phyloP scores from a whole-genome alignment of 2,329 filamentous ascomycete genomes.

The Pseudonectria buxi region DNA sequence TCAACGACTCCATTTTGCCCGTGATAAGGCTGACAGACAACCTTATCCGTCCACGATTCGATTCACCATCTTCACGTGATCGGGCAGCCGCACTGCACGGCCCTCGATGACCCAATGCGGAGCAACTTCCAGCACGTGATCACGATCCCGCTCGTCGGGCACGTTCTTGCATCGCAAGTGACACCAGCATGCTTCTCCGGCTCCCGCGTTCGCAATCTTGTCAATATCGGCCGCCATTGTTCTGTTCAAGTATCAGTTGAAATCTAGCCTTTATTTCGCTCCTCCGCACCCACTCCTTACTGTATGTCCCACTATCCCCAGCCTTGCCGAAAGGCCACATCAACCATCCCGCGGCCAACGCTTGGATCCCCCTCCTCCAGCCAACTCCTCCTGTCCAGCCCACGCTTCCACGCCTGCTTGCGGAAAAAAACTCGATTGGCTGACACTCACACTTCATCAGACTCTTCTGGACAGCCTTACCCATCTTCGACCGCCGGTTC shows the following conservation, averaged over 20 bases:
- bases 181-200: constrained; percentile 13
- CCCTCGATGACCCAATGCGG: constrained; percentile 13
- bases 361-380: constrained; percentile 22
- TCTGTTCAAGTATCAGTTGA: constrained; percentile 35
- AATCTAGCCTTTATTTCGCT: constrained; percentile 28
- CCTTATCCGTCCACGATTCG: neutral
- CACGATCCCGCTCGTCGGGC: constrained; percentile 12
- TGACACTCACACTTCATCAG: too few species aligned
- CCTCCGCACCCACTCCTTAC: constrained; percentile 28
- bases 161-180: constrained; percentile 16
- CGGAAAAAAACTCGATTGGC: too few species aligned
- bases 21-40: constrained; percentile 6
- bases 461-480: too few species aligned
- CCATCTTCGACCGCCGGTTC: too few species aligned
- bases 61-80: constrained; percentile 15
- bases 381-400: constrained; percentile 22
- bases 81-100: constrained; percentile 10
- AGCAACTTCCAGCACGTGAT: constrained; percentile 20
- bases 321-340: constrained; percentile 10
- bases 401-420: constrained; percentile 18
- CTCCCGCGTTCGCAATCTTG: constrained; percentile 14
- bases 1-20: constrained; percentile 1
- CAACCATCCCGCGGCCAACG: constrained; percentile 18
- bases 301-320: constrained; percentile 21
- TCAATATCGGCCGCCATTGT: constrained; percentile 31